Percentiles rank a stretch among this genome's conserved stretches.
Evolutionary conservation across 345 rosid species (phyloP).

Genomic region (Brassica juncea): DNA sequence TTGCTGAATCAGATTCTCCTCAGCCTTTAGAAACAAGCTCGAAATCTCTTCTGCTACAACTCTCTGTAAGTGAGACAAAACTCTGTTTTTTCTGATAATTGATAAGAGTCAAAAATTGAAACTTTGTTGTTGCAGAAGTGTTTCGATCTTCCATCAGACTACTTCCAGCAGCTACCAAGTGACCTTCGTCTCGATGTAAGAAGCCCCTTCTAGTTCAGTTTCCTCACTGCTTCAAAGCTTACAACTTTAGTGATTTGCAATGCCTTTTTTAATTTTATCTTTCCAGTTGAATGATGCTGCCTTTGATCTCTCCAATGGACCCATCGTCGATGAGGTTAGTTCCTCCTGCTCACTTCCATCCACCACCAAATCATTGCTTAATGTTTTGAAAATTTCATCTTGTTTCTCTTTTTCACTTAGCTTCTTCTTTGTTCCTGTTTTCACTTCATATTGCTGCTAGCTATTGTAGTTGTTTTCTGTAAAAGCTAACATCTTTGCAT

Average conservation of each 20-base stretch:
- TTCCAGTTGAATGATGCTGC: constrained; percentile 89
- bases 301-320: constrained; percentile 91
- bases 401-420: background rate
- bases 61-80: constrained; percentile 56
- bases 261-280: background rate
- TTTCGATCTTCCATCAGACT: constrained; percentile 84
- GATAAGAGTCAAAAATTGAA: background rate
- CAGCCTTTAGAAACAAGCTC: constrained; percentile 50
- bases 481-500: background rate
- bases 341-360: background rate
- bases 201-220: background rate
- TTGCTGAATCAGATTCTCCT: constrained; percentile 72
- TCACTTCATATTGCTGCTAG: background rate
- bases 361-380: background rate
- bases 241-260: background rate
- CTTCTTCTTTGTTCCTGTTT: too few relatives aligned
- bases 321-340: constrained; percentile 73
- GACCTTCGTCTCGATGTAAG: constrained; percentile 90
- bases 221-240: background rate
- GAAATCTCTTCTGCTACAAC: constrained; percentile 55
- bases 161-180: constrained; percentile 60
- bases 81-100: background rate
- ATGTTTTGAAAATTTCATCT: background rate
- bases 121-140: constrained; percentile 55
- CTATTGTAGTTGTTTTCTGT: background rate